Conservation (phyloP, 2,329 filamentous ascomycete genomes). For the Colletotrichum costaricense region DNA sequence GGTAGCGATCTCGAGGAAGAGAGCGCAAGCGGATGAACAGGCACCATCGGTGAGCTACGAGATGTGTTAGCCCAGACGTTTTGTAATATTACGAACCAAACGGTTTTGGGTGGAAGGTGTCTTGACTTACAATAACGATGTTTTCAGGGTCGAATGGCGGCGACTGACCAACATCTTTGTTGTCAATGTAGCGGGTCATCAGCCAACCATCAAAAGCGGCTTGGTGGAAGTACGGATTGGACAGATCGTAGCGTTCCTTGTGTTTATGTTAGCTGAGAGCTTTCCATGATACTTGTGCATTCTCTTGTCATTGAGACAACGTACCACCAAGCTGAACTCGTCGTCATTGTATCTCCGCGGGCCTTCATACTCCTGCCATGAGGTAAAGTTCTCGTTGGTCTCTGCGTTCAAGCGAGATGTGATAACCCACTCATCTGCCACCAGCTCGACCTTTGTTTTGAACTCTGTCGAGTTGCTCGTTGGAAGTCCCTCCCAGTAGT, state of each 20-base stretch:
- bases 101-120: neutral
- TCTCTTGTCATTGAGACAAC: no score
- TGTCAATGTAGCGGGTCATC: constrained; percentile 8
- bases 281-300: no score
- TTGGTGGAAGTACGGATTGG: constrained; percentile 5
- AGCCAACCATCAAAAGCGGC: constrained; percentile 24
- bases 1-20: constrained; percentile 68
- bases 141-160: neutral
- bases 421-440: constrained; percentile 17
- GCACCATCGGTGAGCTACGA: constrained; percentile 61
- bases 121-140: constrained; percentile 16
- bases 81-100: no score
- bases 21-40: constrained; percentile 70
- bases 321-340: constrained; percentile 4
- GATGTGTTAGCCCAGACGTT: neutral
- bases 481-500: neutral
- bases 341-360: neutral
- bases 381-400: constrained; percentile 6
- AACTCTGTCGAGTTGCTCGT: neutral
- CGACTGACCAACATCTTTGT: neutral
- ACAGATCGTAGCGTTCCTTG: constrained; percentile 22
- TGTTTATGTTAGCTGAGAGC: neutral
- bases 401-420: constrained; percentile 8
- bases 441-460: neutral
- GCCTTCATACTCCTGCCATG: constrained; percentile 23